A percentile compares a stretch with the other conserved stretches of the same genome.
These are phyloP conservation scores for Hevea brasiliensis DNA, from an alignment of 345 rosid species.

Conservation along the genomic window DNA sequence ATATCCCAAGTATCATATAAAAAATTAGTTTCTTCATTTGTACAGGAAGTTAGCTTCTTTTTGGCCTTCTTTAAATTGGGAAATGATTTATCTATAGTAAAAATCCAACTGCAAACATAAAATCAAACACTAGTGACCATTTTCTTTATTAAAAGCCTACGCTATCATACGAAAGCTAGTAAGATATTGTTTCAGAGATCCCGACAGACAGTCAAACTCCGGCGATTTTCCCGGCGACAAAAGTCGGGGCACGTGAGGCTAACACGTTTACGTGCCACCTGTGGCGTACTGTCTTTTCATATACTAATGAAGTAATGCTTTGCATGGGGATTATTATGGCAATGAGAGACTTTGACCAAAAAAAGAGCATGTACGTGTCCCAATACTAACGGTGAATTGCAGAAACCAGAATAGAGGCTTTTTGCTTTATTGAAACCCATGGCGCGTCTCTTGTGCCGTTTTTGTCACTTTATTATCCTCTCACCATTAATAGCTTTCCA, in stretches of 20 bases:
- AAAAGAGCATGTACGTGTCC: conserved; percentile 25
- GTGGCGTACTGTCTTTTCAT: conserved; percentile 30
- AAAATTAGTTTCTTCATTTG: background rate
- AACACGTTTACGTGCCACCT: conserved; percentile 42
- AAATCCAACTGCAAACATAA: background rate
- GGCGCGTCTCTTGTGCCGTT: conserved; percentile 43
- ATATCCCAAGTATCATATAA: background rate
- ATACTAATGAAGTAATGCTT: conserved; percentile 29
- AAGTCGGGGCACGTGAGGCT: conserved; percentile 7
- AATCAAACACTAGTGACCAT: background rate
- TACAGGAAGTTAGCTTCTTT: background rate
- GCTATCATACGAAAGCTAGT: background rate
- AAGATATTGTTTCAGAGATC: conserved; percentile 24
- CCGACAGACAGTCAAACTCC: conserved; percentile 35
- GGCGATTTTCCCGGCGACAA: conserved; percentile 22
- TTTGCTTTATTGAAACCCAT: conserved; percentile 30
- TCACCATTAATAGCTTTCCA: conserved; percentile 10
- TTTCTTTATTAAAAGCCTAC: background rate
- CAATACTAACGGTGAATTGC: background rate
- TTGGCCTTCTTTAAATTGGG: background rate
- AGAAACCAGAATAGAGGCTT: background rate
- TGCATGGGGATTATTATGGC: conserved; percentile 38
- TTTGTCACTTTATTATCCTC: conserved; percentile 16
- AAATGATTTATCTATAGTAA: background rate
- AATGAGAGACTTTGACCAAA: conserved; percentile 28